Evolutionary conservation across 202 grass and related monocot genomes (phyloP).

Genomic region (Digitaria exilis): DNA sequence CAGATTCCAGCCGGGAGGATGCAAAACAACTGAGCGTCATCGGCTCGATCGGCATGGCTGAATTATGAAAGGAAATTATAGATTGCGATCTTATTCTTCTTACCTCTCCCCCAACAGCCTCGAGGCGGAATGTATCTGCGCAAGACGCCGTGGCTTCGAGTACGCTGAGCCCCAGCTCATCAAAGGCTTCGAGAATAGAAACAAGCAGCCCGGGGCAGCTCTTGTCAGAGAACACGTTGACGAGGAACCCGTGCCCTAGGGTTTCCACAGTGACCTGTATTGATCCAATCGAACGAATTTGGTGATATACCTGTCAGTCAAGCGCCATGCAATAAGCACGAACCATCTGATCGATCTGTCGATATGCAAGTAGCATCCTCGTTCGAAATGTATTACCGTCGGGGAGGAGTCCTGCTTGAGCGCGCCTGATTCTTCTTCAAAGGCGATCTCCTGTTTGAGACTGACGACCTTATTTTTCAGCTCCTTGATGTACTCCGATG

Average conservation of each 20-base stretch:
- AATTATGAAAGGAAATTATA: neutral
- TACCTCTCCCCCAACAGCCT: conserved; percentile 75
- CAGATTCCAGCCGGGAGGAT: no score
- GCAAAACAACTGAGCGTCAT: conserved; percentile 9
- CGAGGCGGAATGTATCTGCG: conserved; percentile 65
- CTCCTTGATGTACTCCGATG: conserved; percentile 78
- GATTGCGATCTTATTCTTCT: neutral
- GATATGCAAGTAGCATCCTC: neutral
- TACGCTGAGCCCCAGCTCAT: conserved; percentile 73
- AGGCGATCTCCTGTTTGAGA: conserved; percentile 57
- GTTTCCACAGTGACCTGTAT: conserved; percentile 70
- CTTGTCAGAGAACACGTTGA: conserved; percentile 72
- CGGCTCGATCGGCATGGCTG: neutral
- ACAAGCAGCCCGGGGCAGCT: conserved; percentile 60
- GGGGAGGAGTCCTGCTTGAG: conserved; percentile 32
- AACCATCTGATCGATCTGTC: neutral
- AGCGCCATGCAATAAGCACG: no score
- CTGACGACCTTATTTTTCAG: conserved; percentile 75
- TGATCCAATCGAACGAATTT: conserved; percentile 11
- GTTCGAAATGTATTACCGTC: neutral
- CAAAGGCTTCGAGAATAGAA: conserved; percentile 69
- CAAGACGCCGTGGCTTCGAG: conserved; percentile 65
- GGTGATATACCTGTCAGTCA: neutral
- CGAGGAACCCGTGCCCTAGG: conserved; percentile 69
- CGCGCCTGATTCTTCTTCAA: conserved; percentile 35